These are phyloP conservation scores for Zancudomyces culisetae DNA, from an alignment of 371 early-diverging fungal genomes.

Conservation along the genomic window DNA sequence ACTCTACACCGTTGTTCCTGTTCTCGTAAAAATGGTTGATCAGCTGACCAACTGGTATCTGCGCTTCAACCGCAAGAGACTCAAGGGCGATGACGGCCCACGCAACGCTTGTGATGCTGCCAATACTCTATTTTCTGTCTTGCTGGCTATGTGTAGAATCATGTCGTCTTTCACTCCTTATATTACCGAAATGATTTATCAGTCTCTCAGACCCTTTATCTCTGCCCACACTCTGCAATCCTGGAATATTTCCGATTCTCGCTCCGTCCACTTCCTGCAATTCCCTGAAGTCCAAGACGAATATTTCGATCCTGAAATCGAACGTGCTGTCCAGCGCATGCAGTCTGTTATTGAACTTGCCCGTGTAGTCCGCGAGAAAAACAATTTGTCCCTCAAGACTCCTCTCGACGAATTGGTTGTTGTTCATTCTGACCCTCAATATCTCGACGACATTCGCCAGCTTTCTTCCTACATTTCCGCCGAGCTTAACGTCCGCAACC, in stretches of 20 bases:
- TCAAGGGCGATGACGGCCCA: conserved; percentile 85
- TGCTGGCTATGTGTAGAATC: conserved; percentile 75
- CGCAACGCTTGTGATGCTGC: conserved; percentile 70
- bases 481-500: conserved; percentile 79
- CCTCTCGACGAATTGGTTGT: conserved; percentile 90
- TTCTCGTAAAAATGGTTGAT: conserved; percentile 82
- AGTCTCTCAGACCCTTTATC: conserved; percentile 62
- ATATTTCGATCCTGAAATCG: conserved; percentile 89
- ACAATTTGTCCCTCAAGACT: conserved; percentile 89
- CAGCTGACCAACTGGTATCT: conserved; percentile 99
- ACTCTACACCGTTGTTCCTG: conserved; percentile 91
- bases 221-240: conserved; percentile 21
- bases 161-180: conserved; percentile 99
- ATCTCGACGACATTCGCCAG: conserved; percentile 64
- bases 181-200: conserved; percentile 96
- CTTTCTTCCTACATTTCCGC: conserved; percentile 77
- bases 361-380: conserved; percentile 86
- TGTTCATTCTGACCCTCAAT: conserved; percentile 71
- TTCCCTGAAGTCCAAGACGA: conserved; percentile 85
- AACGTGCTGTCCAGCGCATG: conserved; percentile 87
- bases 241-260: conserved; percentile 40
- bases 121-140: conserved; percentile 85
- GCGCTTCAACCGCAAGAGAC: conserved; percentile 94
- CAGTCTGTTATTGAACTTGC: conserved; percentile 95
- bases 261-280: conserved; percentile 77